Conservation (phyloP, 371 early-diverging fungal species). For the Mucor indicus region DNA sequence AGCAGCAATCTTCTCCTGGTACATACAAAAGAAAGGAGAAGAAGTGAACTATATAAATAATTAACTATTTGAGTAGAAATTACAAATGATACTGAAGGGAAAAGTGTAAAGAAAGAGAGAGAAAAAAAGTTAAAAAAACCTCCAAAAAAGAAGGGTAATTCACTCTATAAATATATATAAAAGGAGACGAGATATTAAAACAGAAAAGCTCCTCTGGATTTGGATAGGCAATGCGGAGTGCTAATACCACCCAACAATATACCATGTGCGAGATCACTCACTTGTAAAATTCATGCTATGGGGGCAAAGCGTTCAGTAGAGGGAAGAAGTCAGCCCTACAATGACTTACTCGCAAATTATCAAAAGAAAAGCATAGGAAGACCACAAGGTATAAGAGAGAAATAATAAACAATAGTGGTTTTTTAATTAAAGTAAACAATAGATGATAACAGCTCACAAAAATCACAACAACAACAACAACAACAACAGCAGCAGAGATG, state of each 20-base stretch:
- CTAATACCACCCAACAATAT: conserved; percentile 50
- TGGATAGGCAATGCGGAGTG: conserved; percentile 84
- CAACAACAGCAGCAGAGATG: background rate
- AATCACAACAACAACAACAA: background rate
- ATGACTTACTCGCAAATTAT: conserved; percentile 66
- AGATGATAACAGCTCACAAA: too few relatives aligned
- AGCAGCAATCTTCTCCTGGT: too few relatives aligned
- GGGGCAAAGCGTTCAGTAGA: conserved; percentile 76
- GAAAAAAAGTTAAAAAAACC: background rate
- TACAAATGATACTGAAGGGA: background rate
- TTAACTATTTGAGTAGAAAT: too few relatives aligned
- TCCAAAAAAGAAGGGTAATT: background rate
- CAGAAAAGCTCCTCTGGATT: conserved; percentile 59
- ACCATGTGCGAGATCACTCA: conserved; percentile 76
- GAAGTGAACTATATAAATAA: too few relatives aligned
- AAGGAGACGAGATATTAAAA: background rate
- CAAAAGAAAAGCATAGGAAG: conserved; percentile 60
- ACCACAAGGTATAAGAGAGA: conserved; percentile 39
- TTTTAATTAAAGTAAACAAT: too few relatives aligned
- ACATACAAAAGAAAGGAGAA: too few relatives aligned
- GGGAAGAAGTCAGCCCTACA: conserved; percentile 75
- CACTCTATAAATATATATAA: too few relatives aligned
- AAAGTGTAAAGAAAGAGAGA: background rate
- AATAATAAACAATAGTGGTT: too few relatives aligned
- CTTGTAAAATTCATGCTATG: conserved; percentile 86